Base-by-base conservation (phyloP, 1,139 yeast species). In the Candida freyschussii region DNA sequence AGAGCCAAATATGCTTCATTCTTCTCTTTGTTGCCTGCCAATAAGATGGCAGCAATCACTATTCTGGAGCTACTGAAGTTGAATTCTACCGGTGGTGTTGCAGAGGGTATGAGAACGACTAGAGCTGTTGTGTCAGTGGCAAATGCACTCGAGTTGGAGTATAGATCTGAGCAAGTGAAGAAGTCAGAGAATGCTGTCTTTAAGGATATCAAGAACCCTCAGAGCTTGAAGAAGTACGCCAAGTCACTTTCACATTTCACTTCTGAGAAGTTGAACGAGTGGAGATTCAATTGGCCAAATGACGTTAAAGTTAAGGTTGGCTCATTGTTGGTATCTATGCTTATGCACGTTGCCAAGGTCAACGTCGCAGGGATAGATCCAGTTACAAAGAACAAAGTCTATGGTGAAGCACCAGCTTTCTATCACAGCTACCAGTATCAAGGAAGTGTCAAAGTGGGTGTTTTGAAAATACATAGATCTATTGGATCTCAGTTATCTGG, bases 71-170 rank as follows among this genome's bases (percentile, higher is more conserved):
- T 87, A 21, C 62, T 91, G 46, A 82, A 83, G 47, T 60, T 83
- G 37, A 75, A 79, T 41, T 75, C 89, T 4, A 77, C 87, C 4
- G 82, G 87, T 26, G 93, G 91, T 31, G 70, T 78, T 21, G 65
- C 70, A n/a, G 86, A 81, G 45, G 96, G 96, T 24, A 79, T 87
- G 77, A 71, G 89, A 50, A 80, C 91, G 1, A 86, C 94, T 0
- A 70, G 86, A 45, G 89, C 94, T 0, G 84, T 87, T 15, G 63
- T 81, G 15, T 68, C 84, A 1, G 87, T 91, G 6, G 95, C 96
- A 5, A 76, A 72, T 47, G 91, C 95, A 7, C 67, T 89, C 21
- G 96, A 91, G 56, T 60, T 78, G 46, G 97, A 91, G 56, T 85
- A 81, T 55, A 74, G 83, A 47, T 72, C 91, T 0, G 81, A 79